Conservation (phyloP, 2,329 filamentous ascomycete genomes). For the Taxawa tesnikishii region DNA sequence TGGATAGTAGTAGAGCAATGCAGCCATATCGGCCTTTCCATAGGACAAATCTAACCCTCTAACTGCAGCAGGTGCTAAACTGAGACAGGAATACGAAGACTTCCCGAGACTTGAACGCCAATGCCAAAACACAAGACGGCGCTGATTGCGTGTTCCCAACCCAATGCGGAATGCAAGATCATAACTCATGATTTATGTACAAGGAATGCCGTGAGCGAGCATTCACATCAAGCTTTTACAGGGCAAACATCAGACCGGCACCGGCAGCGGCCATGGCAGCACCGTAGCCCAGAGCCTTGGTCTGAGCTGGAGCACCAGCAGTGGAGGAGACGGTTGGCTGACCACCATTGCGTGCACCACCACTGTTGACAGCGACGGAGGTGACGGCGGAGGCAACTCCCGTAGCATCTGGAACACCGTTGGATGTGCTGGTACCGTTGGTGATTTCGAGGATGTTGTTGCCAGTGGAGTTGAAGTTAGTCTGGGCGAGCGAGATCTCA, state of each 20-base stretch:
- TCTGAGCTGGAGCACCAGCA: constrained; percentile 11
- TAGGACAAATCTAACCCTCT: too few relatives aligned
- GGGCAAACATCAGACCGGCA: constrained; percentile 14
- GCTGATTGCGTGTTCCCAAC: too few relatives aligned
- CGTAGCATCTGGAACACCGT: constrained; percentile 41
- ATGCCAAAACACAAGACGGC: too few relatives aligned
- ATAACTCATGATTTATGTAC: too few relatives aligned
- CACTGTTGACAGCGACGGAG: constrained; percentile 27
- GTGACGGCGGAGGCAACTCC: constrained; percentile 39
- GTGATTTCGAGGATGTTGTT: constrained; percentile 43
- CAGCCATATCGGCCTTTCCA: too few relatives aligned
- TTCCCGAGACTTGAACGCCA: too few relatives aligned
- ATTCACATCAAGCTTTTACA: constrained; percentile 10
- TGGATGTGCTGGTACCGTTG: too few relatives aligned
- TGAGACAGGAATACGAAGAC: too few relatives aligned
- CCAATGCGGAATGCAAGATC: too few relatives aligned
- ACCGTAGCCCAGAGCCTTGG: constrained; percentile 14
- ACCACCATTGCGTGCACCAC: constrained; percentile 28
- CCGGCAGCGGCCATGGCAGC: constrained; percentile 16
- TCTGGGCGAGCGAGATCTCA: constrained; percentile 48
- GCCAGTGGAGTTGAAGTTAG: constrained; percentile 44
- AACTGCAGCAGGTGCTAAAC: too few relatives aligned
- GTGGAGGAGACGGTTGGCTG: constrained; percentile 5
- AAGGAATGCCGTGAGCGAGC: too few relatives aligned
- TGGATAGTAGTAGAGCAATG: too few relatives aligned